Percentiles rank a stretch among this genome's conserved stretches.
These are phyloP conservation scores for Ramalina intermedia DNA, from an alignment of 495 filamentous ascomycete genomes.

Conservation along the genomic window DNA sequence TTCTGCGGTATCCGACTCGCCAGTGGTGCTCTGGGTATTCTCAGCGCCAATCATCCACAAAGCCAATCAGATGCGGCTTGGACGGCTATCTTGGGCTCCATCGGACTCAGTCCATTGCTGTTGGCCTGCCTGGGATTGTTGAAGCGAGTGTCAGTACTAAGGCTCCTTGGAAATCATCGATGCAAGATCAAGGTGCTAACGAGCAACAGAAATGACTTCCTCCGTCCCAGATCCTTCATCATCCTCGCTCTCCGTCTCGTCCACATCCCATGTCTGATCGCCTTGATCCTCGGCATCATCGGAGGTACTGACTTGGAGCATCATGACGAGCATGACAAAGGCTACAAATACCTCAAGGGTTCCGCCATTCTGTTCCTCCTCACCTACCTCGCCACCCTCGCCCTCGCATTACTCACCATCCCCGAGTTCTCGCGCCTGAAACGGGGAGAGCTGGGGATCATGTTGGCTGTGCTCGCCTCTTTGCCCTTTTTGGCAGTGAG, in stretches of 20 bases:
- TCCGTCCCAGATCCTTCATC: not conserved
- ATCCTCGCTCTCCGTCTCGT: constrained; percentile 3
- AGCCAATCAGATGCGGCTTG: constrained; percentile 1
- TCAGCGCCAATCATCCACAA: not conserved
- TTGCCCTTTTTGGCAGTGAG: constrained; percentile 8
- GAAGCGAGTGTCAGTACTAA: constrained; percentile 6
- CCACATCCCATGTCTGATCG: constrained; percentile 1
- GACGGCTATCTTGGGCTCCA: constrained; percentile 3
- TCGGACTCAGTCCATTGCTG: constrained; percentile 10
- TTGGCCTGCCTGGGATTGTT: constrained; percentile 8
- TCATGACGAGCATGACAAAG: not conserved
- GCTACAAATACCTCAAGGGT: constrained; percentile 3
- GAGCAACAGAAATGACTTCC: not conserved
- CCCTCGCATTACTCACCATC: constrained; percentile 2
- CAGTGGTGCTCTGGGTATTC: constrained; percentile 5
- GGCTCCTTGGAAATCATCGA: not conserved
- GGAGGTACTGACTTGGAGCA: constrained; percentile 3
- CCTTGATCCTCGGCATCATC: constrained; percentile 6
- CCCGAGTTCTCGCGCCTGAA: not conserved
- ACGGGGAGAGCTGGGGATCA: constrained; percentile 1
- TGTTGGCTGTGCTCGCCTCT: constrained; percentile 1
- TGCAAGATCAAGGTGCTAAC: not conserved
- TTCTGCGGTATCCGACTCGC: constrained; percentile 7
- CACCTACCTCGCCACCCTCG: constrained; percentile 6
- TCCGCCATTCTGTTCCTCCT: constrained; percentile 9